These are phyloP conservation scores for Parastagonospora nodorum DNA, from an alignment of 2,329 filamentous ascomycete species.

Conservation along the genomic window DNA sequence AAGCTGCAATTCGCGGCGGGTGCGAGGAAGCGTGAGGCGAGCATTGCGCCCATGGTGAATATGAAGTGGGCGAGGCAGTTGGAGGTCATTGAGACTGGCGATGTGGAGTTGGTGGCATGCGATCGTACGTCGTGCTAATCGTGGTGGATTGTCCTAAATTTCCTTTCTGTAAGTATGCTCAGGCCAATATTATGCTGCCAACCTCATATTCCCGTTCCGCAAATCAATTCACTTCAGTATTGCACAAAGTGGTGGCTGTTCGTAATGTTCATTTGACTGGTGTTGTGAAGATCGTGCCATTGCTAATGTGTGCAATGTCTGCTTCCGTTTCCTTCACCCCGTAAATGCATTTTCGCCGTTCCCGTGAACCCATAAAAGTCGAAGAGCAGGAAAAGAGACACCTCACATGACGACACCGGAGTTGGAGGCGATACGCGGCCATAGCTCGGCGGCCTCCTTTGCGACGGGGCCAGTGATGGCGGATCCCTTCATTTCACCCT, in stretches of 20 bases:
- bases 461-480: slow-evolving; percentile 98
- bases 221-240: background rate
- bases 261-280: slow-evolving; percentile 41
- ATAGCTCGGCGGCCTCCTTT: slow-evolving; percentile 99
- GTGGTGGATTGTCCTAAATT: background rate
- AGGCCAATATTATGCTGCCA: background rate
- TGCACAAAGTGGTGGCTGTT: slow-evolving; percentile 18
- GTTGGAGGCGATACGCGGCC: slow-evolving; percentile 99
- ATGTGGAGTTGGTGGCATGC: slow-evolving; percentile 27
- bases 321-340: slow-evolving; percentile 41
- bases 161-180: background rate
- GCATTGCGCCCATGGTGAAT: slow-evolving; percentile 30
- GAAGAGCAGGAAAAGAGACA: slow-evolving; percentile 47
- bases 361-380: slow-evolving; percentile 46
- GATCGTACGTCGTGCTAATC: slow-evolving; percentile 29
- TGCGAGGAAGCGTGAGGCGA: slow-evolving; percentile 28
- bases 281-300: slow-evolving; percentile 43
- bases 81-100: slow-evolving; percentile 25
- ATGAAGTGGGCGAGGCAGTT: slow-evolving; percentile 33
- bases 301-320: slow-evolving; percentile 45
- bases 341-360: slow-evolving; percentile 49
- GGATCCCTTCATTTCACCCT: slow-evolving; percentile 99
- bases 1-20: slow-evolving; percentile 47
- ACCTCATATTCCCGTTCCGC: background rate
- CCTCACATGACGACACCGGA: slow-evolving; percentile 99